These are phyloP conservation scores for Metschnikowia amazonensis DNA, from an alignment of 805 yeast genomes.

Conservation along the genomic window DNA sequence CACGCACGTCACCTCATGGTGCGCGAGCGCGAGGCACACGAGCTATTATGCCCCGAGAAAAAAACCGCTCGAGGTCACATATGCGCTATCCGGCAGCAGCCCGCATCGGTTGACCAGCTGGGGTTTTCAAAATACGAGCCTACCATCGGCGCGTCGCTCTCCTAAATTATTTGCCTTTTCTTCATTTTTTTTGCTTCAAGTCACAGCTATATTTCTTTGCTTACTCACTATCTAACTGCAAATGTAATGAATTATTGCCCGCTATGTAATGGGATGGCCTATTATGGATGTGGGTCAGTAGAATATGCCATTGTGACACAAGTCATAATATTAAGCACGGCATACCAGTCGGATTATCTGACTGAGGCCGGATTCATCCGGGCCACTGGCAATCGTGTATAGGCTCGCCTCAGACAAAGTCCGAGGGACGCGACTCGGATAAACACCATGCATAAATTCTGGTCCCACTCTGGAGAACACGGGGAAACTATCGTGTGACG, in stretches of 20 bases:
- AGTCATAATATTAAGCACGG: no score
- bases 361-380: neutral
- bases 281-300: no score
- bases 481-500: neutral
- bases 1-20: neutral
- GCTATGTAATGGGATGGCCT: no score
- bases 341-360: neutral
- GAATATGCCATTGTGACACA: no score
- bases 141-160: no score
- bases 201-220: no score
- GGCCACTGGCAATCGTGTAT: neutral
- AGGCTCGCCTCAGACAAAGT: neutral
- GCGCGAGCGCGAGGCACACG: conserved; percentile 3
- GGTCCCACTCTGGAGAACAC: neutral
- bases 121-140: neutral
- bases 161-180: no score
- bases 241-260: no score
- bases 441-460: neutral
- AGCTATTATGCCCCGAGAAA: neutral
- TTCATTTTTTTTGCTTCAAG: no score
- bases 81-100: neutral
- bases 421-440: conserved; percentile 4
- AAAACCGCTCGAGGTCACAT: conserved; percentile 1
- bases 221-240: no score
- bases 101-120: neutral